Evolutionary conservation across 2,329 filamentous ascomycete genomes (phyloP), one percentile per base, ranked within the genome.

Genomic region (Cryphonectria parasitica): DNA sequence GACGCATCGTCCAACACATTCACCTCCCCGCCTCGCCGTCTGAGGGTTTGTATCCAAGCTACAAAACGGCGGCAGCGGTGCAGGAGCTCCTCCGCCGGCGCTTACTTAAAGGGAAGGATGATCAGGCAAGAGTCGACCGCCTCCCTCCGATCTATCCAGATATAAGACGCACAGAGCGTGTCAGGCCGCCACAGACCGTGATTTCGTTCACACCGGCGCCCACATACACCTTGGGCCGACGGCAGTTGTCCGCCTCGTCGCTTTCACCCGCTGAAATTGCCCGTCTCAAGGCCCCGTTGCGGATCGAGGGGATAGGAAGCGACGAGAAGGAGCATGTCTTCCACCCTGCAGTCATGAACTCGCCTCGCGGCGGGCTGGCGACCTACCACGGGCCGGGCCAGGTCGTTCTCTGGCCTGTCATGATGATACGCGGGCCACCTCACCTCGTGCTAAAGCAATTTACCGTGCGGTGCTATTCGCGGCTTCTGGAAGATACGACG

Each of bases 371-470:
- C 72, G 96, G 96, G 0, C 90, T 97, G 74, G 95, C 93, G 0
- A 98, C 96, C 2, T 98, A 97, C 83, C 96, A 99, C 79, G 96
- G 95, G 0, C 96, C 95, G 0, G 95, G 95, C 0, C 96, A 99
- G 79, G 82, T 97, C 64, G 92, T 98, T 49, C 89, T 95, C n/a
- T 99, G 97, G 84, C 94, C 95, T 3, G 89, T 98, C 66, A 79
- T 97, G n/a, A 94, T 97, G 79, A 86, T 98, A 69, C 89, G 88
- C 68, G 85, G 87, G 8, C 34, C 66, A 1, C 77, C 80, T 0
- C 41, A 34, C n/a, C 68, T 70, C 7, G 73, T 73, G 68, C 34
- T 70, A 22, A 74, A 80, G 15, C 87, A 94, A 74, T 84, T 96
- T 28, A 90, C 88, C 5, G 91, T 96, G 17, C 85, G 93, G 25